Evolutionary conservation across 805 yeast genomes (phyloP), one percentile per base, ranked within the genome.

Genomic region (Candida odintsovae): DNA sequence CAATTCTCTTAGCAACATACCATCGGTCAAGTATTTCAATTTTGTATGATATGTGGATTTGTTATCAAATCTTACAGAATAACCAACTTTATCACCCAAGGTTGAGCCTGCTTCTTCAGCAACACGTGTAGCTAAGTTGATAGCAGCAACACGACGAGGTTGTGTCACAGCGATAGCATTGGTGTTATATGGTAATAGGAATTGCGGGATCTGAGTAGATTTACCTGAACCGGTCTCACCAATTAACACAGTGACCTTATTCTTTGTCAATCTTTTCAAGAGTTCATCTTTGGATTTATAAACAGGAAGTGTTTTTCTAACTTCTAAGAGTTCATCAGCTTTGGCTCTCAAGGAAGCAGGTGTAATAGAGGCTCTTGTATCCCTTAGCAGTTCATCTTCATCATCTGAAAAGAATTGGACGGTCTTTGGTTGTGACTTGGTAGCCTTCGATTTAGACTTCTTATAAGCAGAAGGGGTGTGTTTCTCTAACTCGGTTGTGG

Each of bases 171-270:
- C 98, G 19, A 92, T 82, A 22, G 76, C 71, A 49, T 78, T 80
- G 18, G 66, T 64, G 33, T 65, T 61, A 2, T 56, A 45, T 0
- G 78, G 75, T 66, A 86, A 77, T n/a, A 92, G 62, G 53, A 92
- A 83, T 62, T 92, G 98, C 0, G 99, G 98, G 41, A 92, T 82
- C 68, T 92, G 99, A 0, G 99, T 92, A 4, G 98, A 90, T 62
- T 92, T 92, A 71, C 98, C 98, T 8, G 96, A 88, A 66, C 99
- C 99, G 0, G 99, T 92, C 62, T 92, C 98, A 66, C 98, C 98
- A 61, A 94, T 86, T 18, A 92, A 72, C 1, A 92, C 80, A 0
- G 90, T 80, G 6, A 90, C 95, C 51, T 76, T 82, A 56, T 83
- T 77, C 11, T 67, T 50, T 3, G 66, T 47, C 2, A 92, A 59